phyloP scores from a whole-genome alignment of 495 filamentous ascomycete species.

The Evansstolkia leycettana region DNA sequence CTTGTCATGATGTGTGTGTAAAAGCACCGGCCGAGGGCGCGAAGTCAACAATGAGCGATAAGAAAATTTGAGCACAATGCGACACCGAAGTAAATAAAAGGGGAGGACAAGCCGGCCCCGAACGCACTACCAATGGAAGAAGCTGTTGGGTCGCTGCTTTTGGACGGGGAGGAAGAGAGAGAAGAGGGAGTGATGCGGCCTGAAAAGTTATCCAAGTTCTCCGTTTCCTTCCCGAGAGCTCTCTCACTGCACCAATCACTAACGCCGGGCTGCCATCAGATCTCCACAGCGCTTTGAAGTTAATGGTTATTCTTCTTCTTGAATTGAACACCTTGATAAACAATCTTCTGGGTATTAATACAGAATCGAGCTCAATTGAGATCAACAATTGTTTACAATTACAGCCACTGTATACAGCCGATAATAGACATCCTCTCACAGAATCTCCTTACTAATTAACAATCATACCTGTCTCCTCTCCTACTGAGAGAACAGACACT shows the following conservation, averaged over 20 bases:
- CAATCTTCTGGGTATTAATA: too few species aligned
- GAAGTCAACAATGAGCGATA: constrained; percentile 1
- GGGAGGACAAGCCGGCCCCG: constrained; percentile 8
- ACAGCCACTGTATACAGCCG: too few species aligned
- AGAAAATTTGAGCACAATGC: background rate
- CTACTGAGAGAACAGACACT: too few species aligned
- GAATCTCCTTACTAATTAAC: too few species aligned
- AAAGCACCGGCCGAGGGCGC: constrained; percentile 9
- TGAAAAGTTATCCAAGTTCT: constrained; percentile 15
- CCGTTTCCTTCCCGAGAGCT: constrained; percentile 12
- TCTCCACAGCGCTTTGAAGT: background rate
- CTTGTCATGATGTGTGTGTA: constrained; percentile 27
- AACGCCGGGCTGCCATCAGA: background rate
- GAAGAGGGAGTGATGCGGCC: constrained; percentile 19
- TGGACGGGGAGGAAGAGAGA: constrained; percentile 15
- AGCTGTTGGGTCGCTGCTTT: constrained; percentile 11
- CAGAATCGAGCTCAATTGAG: too few species aligned
- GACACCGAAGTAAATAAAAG: background rate
- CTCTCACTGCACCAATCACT: constrained; percentile 22
- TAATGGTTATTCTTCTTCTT: background rate
- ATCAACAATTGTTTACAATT: too few species aligned
- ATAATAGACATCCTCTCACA: too few species aligned
- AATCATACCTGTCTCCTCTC: too few species aligned
- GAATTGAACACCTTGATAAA: too few species aligned
- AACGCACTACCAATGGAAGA: constrained; percentile 9